Evolutionary conservation across 352 stramenopile genomes (phyloP).

Genomic region (Thraustochytrium sp.): DNA sequence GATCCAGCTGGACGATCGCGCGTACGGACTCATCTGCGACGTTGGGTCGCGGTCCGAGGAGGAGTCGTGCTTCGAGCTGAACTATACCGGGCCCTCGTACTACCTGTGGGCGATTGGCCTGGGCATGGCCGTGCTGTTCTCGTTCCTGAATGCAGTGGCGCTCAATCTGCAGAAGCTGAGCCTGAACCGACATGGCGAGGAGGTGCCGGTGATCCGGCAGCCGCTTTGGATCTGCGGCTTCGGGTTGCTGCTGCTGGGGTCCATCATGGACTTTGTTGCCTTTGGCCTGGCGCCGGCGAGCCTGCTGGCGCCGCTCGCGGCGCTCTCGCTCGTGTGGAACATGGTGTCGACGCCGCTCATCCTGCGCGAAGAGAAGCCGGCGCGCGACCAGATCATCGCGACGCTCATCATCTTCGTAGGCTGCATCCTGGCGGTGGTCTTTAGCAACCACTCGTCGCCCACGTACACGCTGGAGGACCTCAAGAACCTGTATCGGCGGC

Average conservation of each 20-base stretch:
- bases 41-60: not conserved
- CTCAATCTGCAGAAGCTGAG: constrained; percentile 83
- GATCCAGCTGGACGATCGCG: not conserved
- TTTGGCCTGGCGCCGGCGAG: constrained; percentile 81
- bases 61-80: constrained; percentile 22
- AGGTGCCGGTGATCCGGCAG: constrained; percentile 67
- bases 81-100: constrained; percentile 27
- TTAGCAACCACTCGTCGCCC: constrained; percentile 71
- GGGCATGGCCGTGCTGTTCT: constrained; percentile 75
- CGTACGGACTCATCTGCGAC: constrained; percentile 13
- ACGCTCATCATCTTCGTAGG: constrained; percentile 79
- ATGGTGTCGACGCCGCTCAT: constrained; percentile 72
- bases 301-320: constrained; percentile 71
- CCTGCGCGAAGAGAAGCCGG: constrained; percentile 79
- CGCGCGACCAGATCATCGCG: constrained; percentile 66
- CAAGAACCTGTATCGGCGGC: constrained; percentile 63
- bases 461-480: constrained; percentile 76
- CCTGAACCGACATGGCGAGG: constrained; percentile 65
- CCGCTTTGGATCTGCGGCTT: constrained; percentile 78
- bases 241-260: constrained; percentile 67
- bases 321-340: constrained; percentile 81
- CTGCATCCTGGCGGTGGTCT: constrained; percentile 76
- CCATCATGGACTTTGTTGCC: constrained; percentile 78
- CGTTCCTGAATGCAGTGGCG: constrained; percentile 74
- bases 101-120: constrained; percentile 77